Evolutionary conservation across 805 yeast species (phyloP).

Genomic region (Myxozyma mucilagina): DNA sequence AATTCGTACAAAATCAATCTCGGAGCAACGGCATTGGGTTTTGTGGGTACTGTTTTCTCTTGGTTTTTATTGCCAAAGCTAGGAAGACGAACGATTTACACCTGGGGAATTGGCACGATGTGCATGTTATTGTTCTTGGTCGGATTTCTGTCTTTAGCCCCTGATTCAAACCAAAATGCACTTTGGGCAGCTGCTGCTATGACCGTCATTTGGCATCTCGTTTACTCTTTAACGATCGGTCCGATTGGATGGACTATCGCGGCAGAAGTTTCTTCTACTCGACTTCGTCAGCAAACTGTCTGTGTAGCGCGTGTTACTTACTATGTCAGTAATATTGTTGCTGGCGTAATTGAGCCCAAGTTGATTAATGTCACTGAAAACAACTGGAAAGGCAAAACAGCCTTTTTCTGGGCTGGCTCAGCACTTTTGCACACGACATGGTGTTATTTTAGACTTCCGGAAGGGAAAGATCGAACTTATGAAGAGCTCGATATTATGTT

Average conservation of each 20-base stretch:
- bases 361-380: conserved; percentile 51
- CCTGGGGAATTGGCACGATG: conserved; percentile 21
- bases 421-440: conserved; percentile 44
- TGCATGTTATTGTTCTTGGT: conserved; percentile 15
- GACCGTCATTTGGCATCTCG: conserved; percentile 48
- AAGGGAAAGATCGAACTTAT: conserved; percentile 57
- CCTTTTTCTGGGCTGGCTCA: conserved; percentile 41
- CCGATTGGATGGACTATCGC: conserved; percentile 47
- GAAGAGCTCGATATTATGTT: conserved; percentile 63
- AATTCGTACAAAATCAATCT: conserved; percentile 10
- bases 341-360: conserved; percentile 44
- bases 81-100: conserved; percentile 26
- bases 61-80: conserved; percentile 1
- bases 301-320: conserved; percentile 45
- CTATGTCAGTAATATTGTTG: conserved; percentile 29
- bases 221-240: conserved; percentile 48
- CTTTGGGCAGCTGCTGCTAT: conserved; percentile 44
- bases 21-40: not conserved
- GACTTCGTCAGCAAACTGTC: conserved; percentile 47
- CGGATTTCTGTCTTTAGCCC: conserved; percentile 28
- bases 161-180: conserved; percentile 19
- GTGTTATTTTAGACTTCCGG: conserved; percentile 58
- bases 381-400: conserved; percentile 15
- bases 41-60: conserved; percentile 2
- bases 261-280: conserved; percentile 48